Base-by-base conservation (phyloP, 805 yeast genomes). In the Saccharomycopsis babjevae region DNA sequence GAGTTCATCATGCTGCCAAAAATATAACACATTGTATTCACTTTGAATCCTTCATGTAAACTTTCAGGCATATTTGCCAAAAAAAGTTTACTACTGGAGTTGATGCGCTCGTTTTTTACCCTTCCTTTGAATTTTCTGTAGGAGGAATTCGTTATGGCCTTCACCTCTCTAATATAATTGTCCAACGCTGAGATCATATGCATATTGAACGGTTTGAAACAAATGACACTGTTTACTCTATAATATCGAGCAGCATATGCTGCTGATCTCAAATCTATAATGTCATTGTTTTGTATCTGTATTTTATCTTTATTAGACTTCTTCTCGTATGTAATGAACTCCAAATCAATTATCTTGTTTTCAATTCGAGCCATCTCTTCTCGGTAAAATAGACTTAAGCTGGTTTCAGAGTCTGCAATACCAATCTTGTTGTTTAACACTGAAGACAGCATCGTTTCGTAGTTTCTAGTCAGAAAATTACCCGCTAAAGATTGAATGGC, bases 41-140 rank as follows among this genome's bases (percentile, higher is more conserved):
- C 50, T 40, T 61, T 60, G 43, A 62, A 61, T 18, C 43, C 32
- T 22, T 60, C 63, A 39, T 62, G 59, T 20, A 61, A 57, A 28
- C 56, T 38, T 11, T 36, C 59, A 13, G 64, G 59, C 54, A 58
- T 38, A 18, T 59, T 58, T 8, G n/a, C 30, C 25, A 54, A 25
- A 32, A 60, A 32, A 20, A 50, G 20, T 15, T 32, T 57, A 22
- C 25, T 42, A 57, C 59, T 55, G n/a, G 28, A 18, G 25, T 43
- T 39, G 3, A 61, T 18, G 30, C 54, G 34, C 10, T 20, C 32
- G 16, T 57, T 43, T 40, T 58, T 60, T n/a, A 61, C 11, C 20
- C 20, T 13, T 16, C 56, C 57, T 30, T 62, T 62, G 11, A 57
- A 25, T 13, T 56, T 18, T 18, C 59, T 50, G 30, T 62, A 60